Evolutionary conservation across 768 basidiomycete species (phyloP), one percentile per base, ranked within the genome.

Genomic region (Exsudoporus frostii): DNA sequence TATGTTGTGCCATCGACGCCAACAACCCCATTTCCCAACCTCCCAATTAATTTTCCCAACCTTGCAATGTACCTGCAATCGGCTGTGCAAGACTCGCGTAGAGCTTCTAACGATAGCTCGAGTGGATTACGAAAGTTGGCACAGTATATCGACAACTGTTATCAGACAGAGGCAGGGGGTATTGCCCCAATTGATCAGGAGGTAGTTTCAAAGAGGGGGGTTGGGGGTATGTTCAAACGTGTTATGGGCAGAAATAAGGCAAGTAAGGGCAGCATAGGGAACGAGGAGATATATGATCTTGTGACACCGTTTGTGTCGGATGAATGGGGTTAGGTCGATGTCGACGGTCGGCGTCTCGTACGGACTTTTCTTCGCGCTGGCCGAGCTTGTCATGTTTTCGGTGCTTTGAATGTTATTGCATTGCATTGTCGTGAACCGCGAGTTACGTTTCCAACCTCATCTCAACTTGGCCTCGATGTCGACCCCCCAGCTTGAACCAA

Each of bases 221-320:
- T 83, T 36, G 76, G 79, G 14, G 78, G 78, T 37, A 73, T 84
- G 56, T 75, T 87, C 60, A 83, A 81, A 67, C 79, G 82, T 38
- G 78, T 88, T 15, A 84, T 88, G 22, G 62, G 83, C 71, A 60
- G 76, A 73, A 55, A 73, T 50, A 80, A 72, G 59, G 66, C 71
- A 20, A 79, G 71, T 61, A 78, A 74, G 61, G 75, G 70, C 30
- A 73, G 79, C 5, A 76, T 79, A 44, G 76, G 79, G 40, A 92
- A 92, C 63, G 87, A 88, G 59, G 88, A 91, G 53, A 86, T 84
- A 9, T 92, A 86, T 56, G 86, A 90, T 38, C 77, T 90, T 11
- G 88, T 92, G 50, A 92, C 90, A 15, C 90, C 90, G 1, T 92
- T 92, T 68, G 80, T 89, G 17, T 71, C 85, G 17, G 85, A 89